phyloP scores from a whole-genome alignment of 179 eudicot genomes.

The Drosera spatulata region DNA sequence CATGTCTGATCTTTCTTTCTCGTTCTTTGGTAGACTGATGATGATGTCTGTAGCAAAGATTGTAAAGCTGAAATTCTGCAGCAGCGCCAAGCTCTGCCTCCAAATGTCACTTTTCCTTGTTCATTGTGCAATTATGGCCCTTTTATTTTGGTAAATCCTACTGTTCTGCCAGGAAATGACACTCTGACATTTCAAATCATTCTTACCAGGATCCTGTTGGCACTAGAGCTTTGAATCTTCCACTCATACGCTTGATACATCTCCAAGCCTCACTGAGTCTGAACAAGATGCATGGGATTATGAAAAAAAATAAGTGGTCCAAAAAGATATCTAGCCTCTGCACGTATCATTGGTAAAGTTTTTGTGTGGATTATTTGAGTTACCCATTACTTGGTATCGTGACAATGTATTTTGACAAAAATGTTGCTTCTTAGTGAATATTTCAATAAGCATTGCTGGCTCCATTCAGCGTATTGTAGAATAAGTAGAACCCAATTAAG shows the following conservation, averaged over 20 bases:
- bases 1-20: conserved; percentile 5
- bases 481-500: no score
- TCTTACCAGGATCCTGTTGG: conserved; percentile 21
- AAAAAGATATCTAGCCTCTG: conserved; percentile 50
- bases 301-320: conserved; percentile 58
- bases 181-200: no score
- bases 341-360: conserved; percentile 58
- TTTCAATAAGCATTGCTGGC: no score
- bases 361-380: not conserved
- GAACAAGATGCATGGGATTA: conserved; percentile 64
- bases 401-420: no score
- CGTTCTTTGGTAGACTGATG: conserved; percentile 38
- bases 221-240: conserved; percentile 11
- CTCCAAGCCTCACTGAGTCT: conserved; percentile 23
- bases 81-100: conserved; percentile 11
- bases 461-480: no score
- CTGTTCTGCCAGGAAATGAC: not conserved
- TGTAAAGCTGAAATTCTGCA: conserved; percentile 71
- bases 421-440: no score
- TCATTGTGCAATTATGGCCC: not conserved
- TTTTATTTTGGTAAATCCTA: no score
- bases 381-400: no score
- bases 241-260: conserved; percentile 13
- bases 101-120: conserved; percentile 26
- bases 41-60: conserved; percentile 80